Base-by-base conservation (phyloP, 2,329 filamentous ascomycete species). In the Ceratocystis alfenasii region DNA sequence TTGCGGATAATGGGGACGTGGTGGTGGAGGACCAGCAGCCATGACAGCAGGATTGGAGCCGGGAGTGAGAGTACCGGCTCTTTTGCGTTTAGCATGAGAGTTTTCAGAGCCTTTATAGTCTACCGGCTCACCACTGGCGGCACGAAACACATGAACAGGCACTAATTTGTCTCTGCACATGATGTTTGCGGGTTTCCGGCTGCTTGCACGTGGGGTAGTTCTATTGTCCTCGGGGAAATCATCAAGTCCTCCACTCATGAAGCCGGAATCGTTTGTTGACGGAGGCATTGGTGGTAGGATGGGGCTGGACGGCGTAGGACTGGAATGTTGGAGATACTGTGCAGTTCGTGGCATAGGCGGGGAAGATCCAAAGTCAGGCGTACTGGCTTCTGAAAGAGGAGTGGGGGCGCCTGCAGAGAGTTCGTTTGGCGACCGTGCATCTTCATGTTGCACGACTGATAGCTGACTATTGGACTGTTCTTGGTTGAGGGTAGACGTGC, bases 351-450 rank as follows among this genome's bases (percentile, higher is more conserved):
- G 85, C 1, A 95, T 80, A 0, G 94, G 94, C 15, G 93, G 93
- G 2, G 93, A 97, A 0, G 94, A 97, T 1, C 88, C 88, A 70
- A 97, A 90, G 65, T 90, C 89, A 62, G 85, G 85, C 3, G 90
- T 88, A 64, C 90, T 95, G 66, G 87, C 80, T 64, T 80, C 82
- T 64, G 83, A 81, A 48, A 77, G 80, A 44, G 78, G 76, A 4
- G 81, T 81, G 1, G 82, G 83, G 15, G 77, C 79, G 0, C 75
- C 80, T 45, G 77, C 70, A 12, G 81, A 83, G 25, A 44, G 63
- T n/a, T 67, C 66, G 60, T 83, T 81, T 6, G 82, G 82, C 2
- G 82, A 84, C 5, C 78, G 78, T n/a, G 72, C 74, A 63, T 79
- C 81, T 62, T 83, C 80, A 67, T 78, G 78, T 4, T 76, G 77